These are phyloP conservation scores for Mycena rosella DNA, from an alignment of 768 basidiomycete species.

Conservation along the genomic window DNA sequence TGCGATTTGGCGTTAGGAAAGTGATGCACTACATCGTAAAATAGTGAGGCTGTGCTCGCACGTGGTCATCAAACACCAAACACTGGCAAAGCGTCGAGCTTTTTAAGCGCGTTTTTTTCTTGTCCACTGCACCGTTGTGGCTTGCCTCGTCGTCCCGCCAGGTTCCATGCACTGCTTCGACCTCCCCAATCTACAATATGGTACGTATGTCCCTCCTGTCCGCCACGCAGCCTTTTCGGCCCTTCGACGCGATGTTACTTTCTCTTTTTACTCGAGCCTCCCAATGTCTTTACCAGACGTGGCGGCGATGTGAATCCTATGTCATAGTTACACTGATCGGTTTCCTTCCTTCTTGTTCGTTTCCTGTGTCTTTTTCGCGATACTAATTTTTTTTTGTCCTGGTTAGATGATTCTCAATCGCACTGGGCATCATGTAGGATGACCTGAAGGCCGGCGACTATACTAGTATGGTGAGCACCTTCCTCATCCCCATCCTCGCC, in stretches of 20 bases:
- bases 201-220: neutral
- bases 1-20: too few species aligned
- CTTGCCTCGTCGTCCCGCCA: neutral
- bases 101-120: neutral
- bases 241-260: conserved; percentile 65
- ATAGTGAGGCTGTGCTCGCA: neutral
- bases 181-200: neutral
- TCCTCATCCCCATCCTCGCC: too few species aligned
- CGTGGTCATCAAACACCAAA: neutral
- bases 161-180: neutral
- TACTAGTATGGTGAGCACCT: too few species aligned
- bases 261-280: conserved; percentile 39
- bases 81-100: neutral
- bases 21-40: neutral
- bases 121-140: too few species aligned
- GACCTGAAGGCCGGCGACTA: too few species aligned
- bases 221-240: neutral
- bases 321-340: conserved; percentile 95
- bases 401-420: neutral
- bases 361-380: conserved; percentile 48
- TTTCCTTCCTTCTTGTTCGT: conserved; percentile 36
- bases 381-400: conserved; percentile 38
- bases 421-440: too few species aligned
- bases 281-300: conserved; percentile 57
- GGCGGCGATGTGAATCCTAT: conserved; percentile 65